Base-by-base conservation (phyloP, 1,284 basidiomycete species). In the Wallemia hederae region DNA sequence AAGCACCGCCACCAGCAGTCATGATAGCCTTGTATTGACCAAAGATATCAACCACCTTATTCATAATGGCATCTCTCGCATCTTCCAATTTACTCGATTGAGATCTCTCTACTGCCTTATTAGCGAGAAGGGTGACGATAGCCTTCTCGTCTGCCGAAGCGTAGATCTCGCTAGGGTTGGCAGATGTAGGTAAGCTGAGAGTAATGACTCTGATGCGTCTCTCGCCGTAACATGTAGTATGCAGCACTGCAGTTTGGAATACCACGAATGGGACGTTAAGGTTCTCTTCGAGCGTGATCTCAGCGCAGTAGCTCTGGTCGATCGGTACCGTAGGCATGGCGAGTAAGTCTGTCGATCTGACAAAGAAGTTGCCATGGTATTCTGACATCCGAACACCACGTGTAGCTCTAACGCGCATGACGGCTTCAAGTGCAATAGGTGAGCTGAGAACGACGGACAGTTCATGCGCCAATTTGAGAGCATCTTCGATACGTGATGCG, bases 351-450 rank as follows among this genome's bases (percentile, higher is more conserved):
- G 92, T 97, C 14, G 91, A 96, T 59, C 94, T 83, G 60, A 97
- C 90, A 71, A 99, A 98, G 76, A 98, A 98, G 76, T 98, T 98
- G 66, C 94, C 94, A 68, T 98, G 90, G 84, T 96, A 99, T 1
- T 88, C 87, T 2, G 89, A 83, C 83, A 97, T 90, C 62, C 94
- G 83, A 61, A 99, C 62, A 83, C 84, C 88, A 73, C 87, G 79
- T 1, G 90, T 87, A 27, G 91, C 90, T 64, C 94, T 88, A 31
- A 98, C 86, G 70, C 94, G 86, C 77, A 96, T 91, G 62, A 99
- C 88, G 19, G 90, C 92, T 72, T 98, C 94, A 65, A 96, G 76
- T 77, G 90, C 91, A 68, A 98, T 88, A 11, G 91, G 89, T 76
- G 83, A 86, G 1, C 89, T 84, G 59, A 99, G 72, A 24, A 94